Evolutionary conservation across 2,329 filamentous ascomycete species (phyloP).

Genomic region (Fusarium nisikadoi): DNA sequence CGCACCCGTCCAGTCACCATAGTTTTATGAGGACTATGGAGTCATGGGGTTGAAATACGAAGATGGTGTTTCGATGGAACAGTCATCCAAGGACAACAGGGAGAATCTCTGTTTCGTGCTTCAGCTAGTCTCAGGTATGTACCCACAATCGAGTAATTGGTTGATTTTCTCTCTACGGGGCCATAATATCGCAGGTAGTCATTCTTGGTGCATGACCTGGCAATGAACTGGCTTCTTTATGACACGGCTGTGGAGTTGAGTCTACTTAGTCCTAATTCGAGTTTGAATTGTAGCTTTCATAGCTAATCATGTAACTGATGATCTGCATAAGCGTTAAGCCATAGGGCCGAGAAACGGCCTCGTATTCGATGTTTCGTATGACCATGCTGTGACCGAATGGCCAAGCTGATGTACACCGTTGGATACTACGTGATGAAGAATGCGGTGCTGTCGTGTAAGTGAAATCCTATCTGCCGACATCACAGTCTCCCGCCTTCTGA

Average conservation of each 20-base stretch:
- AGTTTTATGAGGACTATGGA: neutral
- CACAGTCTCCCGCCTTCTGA: neutral
- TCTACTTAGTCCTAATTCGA: no score
- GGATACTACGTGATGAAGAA: neutral
- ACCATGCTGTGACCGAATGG: neutral
- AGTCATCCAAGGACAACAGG: neutral
- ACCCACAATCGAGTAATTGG: no score
- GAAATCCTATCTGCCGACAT: neutral
- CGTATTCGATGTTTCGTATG: neutral
- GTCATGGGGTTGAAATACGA: neutral
- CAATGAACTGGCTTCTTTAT: no score
- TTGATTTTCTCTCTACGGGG: no score
- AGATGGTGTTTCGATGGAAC: fast-evolving
- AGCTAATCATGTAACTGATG: neutral
- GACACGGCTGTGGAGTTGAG: no score
- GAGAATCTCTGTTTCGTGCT: fast-evolving
- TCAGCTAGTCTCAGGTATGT: neutral
- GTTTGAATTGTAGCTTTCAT: no score
- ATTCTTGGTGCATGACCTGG: no score
- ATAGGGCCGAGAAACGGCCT: neutral
- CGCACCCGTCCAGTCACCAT: fast-evolving
- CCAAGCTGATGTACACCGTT: neutral
- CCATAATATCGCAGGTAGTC: no score
- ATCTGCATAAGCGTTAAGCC: neutral
- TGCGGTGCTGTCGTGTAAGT: neutral